Base-by-base conservation (phyloP, 1,284 basidiomycete species). In the Marasmius oreades region DNA sequence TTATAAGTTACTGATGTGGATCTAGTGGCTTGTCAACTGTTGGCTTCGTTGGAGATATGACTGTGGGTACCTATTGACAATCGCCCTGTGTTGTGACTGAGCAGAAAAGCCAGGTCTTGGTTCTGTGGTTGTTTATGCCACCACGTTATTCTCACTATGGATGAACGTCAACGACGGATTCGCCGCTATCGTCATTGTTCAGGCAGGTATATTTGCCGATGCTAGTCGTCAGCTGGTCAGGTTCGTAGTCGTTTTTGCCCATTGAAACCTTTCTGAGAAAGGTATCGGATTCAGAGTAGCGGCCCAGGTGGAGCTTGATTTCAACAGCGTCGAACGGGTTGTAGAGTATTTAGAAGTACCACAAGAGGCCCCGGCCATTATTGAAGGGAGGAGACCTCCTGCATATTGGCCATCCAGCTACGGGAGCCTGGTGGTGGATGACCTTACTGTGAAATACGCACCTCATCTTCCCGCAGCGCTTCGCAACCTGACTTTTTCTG, bases 281-380 rank as follows among this genome's bases (percentile, higher is more conserved):
- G 20, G 20, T 55, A 18, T 31, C 28, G 28, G 28, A 31, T 47
- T 12, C 61, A 83, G 81, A 61, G 84, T 86, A 8, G 77, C 80
- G 23, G 84, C 85, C 1, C 86, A 88, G 64, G 68, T 88, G 0
- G 86, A 88, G 65, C 75, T 88, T 14, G 85, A 89, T 70, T 90
- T 92, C 72, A 86, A 85, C 69, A 85, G 87, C 22, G 85, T 95
- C 5, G 92, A 95, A 68, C 84, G 92, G 57, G 85, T 94, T 11
- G 80, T 86, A 16, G 92, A 94, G 68, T 95, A 93, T 66, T 77
- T 93, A 10, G 77, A 82, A 34, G 78, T 93, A 12, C 82, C 86
- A 3, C 88, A 92, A 67, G 92, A 95, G 70, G 86, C 90, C 0
- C 86, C 90, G n/a, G 79, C 86, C 0, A 70, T 84, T 44, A 76